phyloP scores from a whole-genome alignment of 495 filamentous ascomycete species.

The Aspergillus funiculosus region DNA sequence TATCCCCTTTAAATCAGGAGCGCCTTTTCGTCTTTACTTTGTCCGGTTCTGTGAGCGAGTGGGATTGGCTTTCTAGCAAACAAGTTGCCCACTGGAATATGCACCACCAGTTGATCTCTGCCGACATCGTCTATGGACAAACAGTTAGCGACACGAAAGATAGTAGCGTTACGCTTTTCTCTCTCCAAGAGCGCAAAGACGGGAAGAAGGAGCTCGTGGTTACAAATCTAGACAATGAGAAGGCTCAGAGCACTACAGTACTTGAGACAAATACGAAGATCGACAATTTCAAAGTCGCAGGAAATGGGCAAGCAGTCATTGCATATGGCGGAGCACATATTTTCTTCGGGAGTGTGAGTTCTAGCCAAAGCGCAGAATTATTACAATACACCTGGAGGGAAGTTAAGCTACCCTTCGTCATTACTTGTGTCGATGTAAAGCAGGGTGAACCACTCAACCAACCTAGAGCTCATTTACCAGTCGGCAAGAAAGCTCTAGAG shows the following conservation, averaged over 20 bases:
- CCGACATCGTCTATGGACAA: slow-evolving; percentile 17
- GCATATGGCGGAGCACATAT: slow-evolving; percentile 32
- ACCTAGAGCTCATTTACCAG: slow-evolving; percentile 27
- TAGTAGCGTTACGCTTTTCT: slow-evolving; percentile 11
- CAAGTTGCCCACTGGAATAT: slow-evolving; percentile 45
- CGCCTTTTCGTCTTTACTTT: slow-evolving; percentile 65
- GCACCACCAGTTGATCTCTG: slow-evolving; percentile 19
- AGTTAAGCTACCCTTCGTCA: slow-evolving; percentile 30
- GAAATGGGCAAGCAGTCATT: slow-evolving; percentile 32
- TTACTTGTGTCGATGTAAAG: slow-evolving; percentile 33
- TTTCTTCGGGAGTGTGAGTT: slow-evolving; percentile 28
- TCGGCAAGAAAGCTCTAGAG: slow-evolving; percentile 21
- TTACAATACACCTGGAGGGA: slow-evolving; percentile 49
- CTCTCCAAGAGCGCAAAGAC: slow-evolving; percentile 25
- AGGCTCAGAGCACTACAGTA: slow-evolving; percentile 19
- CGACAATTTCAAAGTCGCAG: slow-evolving; percentile 28
- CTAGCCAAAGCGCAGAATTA: slow-evolving; percentile 13
- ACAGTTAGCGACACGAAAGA: slow-evolving; percentile 5
- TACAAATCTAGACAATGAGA: slow-evolving; percentile 20
- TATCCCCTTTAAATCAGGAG: slow-evolving; percentile 55
- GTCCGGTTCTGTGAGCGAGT: slow-evolving; percentile 58
- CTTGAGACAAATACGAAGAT: slow-evolving; percentile 31
- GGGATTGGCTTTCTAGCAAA: slow-evolving; percentile 68
- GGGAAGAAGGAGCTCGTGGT: slow-evolving; percentile 31
- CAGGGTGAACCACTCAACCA: slow-evolving; percentile 17